Base-by-base conservation (phyloP, 768 basidiomycete species). In the Coprinellus micaceus region DNA sequence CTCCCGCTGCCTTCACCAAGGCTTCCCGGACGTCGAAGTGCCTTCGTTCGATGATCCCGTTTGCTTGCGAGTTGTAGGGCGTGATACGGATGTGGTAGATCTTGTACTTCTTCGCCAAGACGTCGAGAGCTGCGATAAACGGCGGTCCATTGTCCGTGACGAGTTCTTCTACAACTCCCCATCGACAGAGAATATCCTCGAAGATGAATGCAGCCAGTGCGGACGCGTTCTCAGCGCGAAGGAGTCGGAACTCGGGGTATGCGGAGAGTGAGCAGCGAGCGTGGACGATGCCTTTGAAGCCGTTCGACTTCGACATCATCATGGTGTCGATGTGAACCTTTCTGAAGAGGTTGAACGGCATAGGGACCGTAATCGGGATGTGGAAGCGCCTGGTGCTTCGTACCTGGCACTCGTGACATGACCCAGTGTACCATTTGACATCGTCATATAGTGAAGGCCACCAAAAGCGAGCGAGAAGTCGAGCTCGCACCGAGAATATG, bases 11-110 rank as follows among this genome's bases (percentile, higher is more conserved):
- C 44, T 75, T 75, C 13, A 73, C 58, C 0, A 75, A 37, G 0
- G 65, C 48, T 53, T 73, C 65, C 0, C 69, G 58, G 0, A 75
- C 62, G 48, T 64, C 60, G 15, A 41, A 65, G 53, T 73, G 72
- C 26, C 46, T 7, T 21, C 60, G 47, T 43, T 79, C 72, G 2
- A 77, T 64, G 1, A 69, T 57, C 0, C 76, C 70, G 21, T 78
- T 75, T 0, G 72, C 73, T 1, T 61, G 61, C 0, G 73, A 77
- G 57, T 78, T 78, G 60, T 78, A 79, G 0, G 68, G 62, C 7
- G 69, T 74, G 17, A 79, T 79, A 0, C 59, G 41, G 6, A 79
- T 77, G 45, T 77, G 71, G 1, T 55, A 43, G 22, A 78, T 70
- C 13, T 71, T 51, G 3, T 67, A 68, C 28, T 64, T 61, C 11